Percentiles rank a stretch among this genome's conserved stretches.
Conservation (phyloP, 2,329 filamentous ascomycete genomes). For the Fusarium sacchari region DNA sequence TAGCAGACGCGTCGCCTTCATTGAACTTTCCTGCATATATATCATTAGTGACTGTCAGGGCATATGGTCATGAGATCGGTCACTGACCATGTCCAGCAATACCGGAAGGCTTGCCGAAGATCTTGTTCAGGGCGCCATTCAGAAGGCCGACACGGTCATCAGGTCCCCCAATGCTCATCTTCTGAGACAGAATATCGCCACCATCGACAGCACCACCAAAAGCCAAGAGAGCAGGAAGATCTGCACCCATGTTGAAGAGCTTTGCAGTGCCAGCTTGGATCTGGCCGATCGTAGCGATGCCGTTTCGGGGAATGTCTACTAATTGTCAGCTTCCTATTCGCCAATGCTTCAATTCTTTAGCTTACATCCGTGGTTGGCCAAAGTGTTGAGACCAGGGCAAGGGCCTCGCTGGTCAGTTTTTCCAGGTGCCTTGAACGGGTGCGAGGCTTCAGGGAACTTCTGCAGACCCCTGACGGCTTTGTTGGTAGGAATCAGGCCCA, state of each 20-base stretch:
- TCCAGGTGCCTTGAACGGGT: slow-evolving; percentile 9
- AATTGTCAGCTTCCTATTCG: background rate
- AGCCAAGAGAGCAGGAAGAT: slow-evolving; percentile 12
- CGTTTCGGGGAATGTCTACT: slow-evolving; percentile 17
- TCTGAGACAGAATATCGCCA: slow-evolving; percentile 22
- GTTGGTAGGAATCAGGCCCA: slow-evolving; percentile 21
- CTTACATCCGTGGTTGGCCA: slow-evolving; percentile 26
- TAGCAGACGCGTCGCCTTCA: slow-evolving; percentile 27
- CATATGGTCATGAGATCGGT: accelerated
- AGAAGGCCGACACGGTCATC: slow-evolving; percentile 12
- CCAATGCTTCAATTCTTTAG: accelerated
- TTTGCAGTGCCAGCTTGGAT: slow-evolving; percentile 22
- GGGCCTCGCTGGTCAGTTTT: slow-evolving; percentile 25
- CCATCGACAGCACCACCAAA: slow-evolving; percentile 16
- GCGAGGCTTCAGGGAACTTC: slow-evolving; percentile 14
- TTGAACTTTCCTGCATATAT: slow-evolving; percentile 13
- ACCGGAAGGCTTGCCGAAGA: slow-evolving; percentile 25
- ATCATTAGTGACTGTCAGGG: background rate
- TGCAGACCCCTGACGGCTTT: slow-evolving; percentile 24
- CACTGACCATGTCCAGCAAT: slow-evolving; percentile 16
- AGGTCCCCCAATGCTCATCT: slow-evolving; percentile 26
- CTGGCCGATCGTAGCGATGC: slow-evolving; percentile 21
- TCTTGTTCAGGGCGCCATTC: slow-evolving; percentile 17
- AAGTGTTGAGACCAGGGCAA: slow-evolving; percentile 19
- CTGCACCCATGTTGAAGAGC: slow-evolving; percentile 24